phyloP scores from a whole-genome alignment of 176 grass and related monocot genomes.

The Leersia perrieri region DNA sequence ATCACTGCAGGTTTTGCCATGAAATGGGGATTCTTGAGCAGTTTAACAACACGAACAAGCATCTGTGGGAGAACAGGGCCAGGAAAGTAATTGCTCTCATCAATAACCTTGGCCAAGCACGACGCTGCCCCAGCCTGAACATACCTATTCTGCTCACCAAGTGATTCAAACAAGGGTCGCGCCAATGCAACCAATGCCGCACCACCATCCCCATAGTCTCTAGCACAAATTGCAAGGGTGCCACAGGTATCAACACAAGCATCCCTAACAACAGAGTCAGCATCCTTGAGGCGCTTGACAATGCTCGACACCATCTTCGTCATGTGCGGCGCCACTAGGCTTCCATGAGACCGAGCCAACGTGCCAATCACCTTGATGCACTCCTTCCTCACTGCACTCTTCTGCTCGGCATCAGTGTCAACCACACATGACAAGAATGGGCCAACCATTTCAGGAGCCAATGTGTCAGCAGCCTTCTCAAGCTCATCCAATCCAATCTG shows the following conservation, averaged over 20 bases:
- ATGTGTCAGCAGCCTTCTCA: conserved; percentile 42
- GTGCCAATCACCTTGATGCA: conserved; percentile 75
- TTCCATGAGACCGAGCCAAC: conserved; percentile 53
- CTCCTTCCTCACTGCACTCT: conserved; percentile 75
- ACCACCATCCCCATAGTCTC: conserved; percentile 40
- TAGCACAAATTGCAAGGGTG: conserved; percentile 57
- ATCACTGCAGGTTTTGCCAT: conserved; percentile 89
- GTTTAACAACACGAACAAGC: conserved; percentile 78
- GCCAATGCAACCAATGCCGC: conserved; percentile 63
- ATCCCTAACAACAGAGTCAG: conserved; percentile 83
- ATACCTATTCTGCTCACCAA: conserved; percentile 89
- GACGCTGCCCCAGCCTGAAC: conserved; percentile 74
- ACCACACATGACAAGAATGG: conserved; percentile 81
- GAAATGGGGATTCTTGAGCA: conserved; percentile 96
- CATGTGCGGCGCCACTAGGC: conserved; percentile 64
- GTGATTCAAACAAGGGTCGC: conserved; percentile 77
- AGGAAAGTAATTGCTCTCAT: conserved; percentile 74
- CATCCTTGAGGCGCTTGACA: conserved; percentile 75
- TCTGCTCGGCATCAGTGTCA: conserved; percentile 81
- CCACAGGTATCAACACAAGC: conserved; percentile 86
- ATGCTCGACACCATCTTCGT: conserved; percentile 60
- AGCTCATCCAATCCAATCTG: conserved; percentile 77
- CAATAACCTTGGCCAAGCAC: conserved; percentile 86
- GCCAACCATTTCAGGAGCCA: conserved; percentile 67
- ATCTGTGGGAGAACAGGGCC: conserved; percentile 72